phyloP scores from a whole-genome alignment of 192 early-diverging fungal species.

The Entomortierella chlamydospora region DNA sequence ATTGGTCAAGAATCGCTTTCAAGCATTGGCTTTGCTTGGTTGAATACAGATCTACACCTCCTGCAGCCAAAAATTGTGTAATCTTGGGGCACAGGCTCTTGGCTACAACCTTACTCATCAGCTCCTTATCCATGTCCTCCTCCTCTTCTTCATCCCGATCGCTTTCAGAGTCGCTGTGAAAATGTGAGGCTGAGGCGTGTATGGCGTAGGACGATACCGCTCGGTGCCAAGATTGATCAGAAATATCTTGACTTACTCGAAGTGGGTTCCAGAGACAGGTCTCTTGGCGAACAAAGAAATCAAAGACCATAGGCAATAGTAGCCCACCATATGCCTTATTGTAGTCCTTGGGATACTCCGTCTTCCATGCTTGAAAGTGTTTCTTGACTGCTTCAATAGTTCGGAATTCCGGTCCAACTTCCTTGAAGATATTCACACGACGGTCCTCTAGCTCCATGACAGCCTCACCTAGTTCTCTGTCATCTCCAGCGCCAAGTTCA shows the following conservation, averaged over 20 bases:
- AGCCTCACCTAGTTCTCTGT: slow-evolving; percentile 35
- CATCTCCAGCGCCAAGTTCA: slow-evolving; percentile 47
- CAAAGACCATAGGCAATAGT: slow-evolving; percentile 65
- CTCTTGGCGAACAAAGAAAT: slow-evolving; percentile 66
- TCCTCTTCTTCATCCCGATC: slow-evolving; percentile 38
- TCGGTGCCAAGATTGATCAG: slow-evolving; percentile 39
- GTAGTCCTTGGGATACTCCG: slow-evolving; percentile 63
- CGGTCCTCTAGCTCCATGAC: slow-evolving; percentile 49
- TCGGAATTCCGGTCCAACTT: slow-evolving; percentile 63
- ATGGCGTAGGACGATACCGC: slow-evolving; percentile 23
- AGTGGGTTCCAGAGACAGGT: slow-evolving; percentile 65
- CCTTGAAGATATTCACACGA: slow-evolving; percentile 44
- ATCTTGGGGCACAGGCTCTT: slow-evolving; percentile 48
- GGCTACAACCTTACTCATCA: slow-evolving; percentile 47
- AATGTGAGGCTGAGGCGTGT: slow-evolving; percentile 7
- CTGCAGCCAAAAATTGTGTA: slow-evolving; percentile 25
- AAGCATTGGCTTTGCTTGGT: slow-evolving; percentile 32
- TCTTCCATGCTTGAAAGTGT: slow-evolving; percentile 65
- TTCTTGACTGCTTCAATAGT: slow-evolving; percentile 56
- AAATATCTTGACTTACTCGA: slow-evolving; percentile 36
- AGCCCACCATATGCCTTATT: slow-evolving; percentile 67
- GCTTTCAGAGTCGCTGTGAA: slow-evolving; percentile 39
- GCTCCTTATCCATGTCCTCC: slow-evolving; percentile 42
- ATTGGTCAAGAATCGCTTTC: slow-evolving; percentile 37
- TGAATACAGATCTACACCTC: slow-evolving; percentile 47